Conservation (phyloP, 129 eudicot species). For the Pulicaria dysenterica region DNA sequence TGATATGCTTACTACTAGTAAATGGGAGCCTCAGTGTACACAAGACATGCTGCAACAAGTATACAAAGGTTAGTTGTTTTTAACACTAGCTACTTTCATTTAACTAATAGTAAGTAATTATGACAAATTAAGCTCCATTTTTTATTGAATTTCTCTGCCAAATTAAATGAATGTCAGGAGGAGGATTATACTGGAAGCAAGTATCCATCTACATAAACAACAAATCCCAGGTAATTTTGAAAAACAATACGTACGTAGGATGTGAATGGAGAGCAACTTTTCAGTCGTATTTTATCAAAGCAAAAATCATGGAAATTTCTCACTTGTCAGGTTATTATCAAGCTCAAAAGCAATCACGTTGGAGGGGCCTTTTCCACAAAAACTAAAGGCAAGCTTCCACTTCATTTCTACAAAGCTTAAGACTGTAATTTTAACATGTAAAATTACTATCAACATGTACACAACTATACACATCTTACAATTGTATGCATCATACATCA, state of each 20-base stretch:
- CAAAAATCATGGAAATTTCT: neutral
- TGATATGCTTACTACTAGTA: constrained; percentile 33
- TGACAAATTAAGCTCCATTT: neutral
- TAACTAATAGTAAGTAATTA: neutral
- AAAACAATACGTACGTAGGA: neutral
- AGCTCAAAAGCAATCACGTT: constrained; percentile 77
- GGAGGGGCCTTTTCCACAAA: constrained; percentile 92
- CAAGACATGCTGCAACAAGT: constrained; percentile 77
- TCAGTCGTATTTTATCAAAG: neutral
- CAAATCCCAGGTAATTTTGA: constrained; percentile 55
- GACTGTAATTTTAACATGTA: neutral
- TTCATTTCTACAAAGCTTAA: constrained; percentile 15
- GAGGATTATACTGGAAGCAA: constrained; percentile 63
- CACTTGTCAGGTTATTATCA: constrained; percentile 59
- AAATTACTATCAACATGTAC: too few species aligned
- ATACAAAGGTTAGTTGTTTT: constrained; percentile 50
- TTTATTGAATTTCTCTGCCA: constrained; percentile 10
- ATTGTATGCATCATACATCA: too few species aligned
- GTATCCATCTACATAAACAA: constrained; percentile 76
- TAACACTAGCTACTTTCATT: neutral
- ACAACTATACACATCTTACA: too few species aligned
- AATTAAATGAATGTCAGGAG: constrained; percentile 32
- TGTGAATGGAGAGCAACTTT: neutral
- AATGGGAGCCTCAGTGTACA: constrained; percentile 57
- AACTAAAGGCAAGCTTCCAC: constrained; percentile 66